phyloP scores from a whole-genome alignment of 176 grass and related monocot genomes.

The Chrysopogon serrulatus region DNA sequence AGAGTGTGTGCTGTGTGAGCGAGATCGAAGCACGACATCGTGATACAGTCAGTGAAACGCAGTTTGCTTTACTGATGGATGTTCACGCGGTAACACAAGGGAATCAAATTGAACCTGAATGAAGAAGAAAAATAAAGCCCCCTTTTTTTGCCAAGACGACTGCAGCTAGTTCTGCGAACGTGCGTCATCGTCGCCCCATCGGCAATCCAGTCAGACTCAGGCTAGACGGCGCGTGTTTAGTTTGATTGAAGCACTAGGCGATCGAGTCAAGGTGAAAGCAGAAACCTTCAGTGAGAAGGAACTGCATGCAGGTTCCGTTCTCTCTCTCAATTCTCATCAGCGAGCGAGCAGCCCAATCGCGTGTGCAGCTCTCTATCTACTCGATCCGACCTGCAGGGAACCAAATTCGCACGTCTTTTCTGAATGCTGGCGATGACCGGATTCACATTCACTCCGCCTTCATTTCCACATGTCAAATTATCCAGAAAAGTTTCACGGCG shows the following conservation, averaged over 20 bases:
- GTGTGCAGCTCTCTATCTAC: too few relatives aligned
- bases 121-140: neutral
- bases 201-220: neutral
- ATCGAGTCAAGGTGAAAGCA: neutral
- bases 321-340: neutral
- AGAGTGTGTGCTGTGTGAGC: too few relatives aligned
- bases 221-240: neutral
- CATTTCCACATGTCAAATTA: neutral
- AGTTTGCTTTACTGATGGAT: neutral
- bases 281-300: neutral
- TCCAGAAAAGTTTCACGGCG: neutral
- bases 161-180: neutral
- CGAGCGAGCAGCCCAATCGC: neutral
- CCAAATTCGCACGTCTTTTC: neutral
- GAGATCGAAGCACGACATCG: neutral
- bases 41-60: neutral
- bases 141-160: neutral
- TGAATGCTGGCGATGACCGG: neutral
- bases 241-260: neutral
- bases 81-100: neutral
- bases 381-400: too few relatives aligned
- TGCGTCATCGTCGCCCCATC: neutral
- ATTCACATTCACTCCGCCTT: neutral
- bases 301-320: neutral
- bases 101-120: neutral